Evolutionary conservation across 345 rosid genomes (phyloP), one percentile per base, ranked within the genome.

Genomic region (Schrenkiella parvula): DNA sequence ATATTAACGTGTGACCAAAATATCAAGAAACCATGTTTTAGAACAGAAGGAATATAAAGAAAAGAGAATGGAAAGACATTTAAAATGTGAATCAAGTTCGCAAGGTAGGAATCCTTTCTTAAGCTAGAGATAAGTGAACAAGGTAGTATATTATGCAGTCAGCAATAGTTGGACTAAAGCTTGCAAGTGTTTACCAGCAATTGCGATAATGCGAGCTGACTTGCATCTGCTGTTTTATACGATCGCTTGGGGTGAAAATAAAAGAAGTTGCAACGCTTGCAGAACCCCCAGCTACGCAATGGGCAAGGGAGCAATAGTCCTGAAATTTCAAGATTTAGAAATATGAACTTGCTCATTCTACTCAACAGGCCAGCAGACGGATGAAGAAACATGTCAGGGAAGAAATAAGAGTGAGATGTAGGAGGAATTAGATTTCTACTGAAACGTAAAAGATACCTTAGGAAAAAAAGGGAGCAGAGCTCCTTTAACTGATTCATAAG

Each of bases 181-280:
- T 39, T 43, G 70, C 13, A 72, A 70, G 70, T 42, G 19, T 57
- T 43, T 84, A 93, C 98, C 98, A 90, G 84, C 95, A 83, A 72
- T 87, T 90, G 15, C 84, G 81, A 79, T 93, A 90, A 79, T 63
- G 91, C 22, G 90, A 86, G 81, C 93, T 86, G 79, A 93, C 87
- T 93, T 93, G 97, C 93, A 93, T 89, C 84, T 88, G 96, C 83
- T 93, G 98, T 89, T 93, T 93, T 74, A 93, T 80, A 59, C 81
- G 84, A 72, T 93, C 98, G 70, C 95, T 93, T 7, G 97, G 98
- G 43, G 96, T 90, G 78, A 88, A 93, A 58, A 93, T 78, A 82
- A 87, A 86, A 73, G 97, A 93, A 52, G 98, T 90, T 46, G 96
- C 98, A 61, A 88, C 25, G 63, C 98, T 90, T 66, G 98, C 95